Conservation (phyloP, 129 eudicot genomes). For the Saussurea involucrata region DNA sequence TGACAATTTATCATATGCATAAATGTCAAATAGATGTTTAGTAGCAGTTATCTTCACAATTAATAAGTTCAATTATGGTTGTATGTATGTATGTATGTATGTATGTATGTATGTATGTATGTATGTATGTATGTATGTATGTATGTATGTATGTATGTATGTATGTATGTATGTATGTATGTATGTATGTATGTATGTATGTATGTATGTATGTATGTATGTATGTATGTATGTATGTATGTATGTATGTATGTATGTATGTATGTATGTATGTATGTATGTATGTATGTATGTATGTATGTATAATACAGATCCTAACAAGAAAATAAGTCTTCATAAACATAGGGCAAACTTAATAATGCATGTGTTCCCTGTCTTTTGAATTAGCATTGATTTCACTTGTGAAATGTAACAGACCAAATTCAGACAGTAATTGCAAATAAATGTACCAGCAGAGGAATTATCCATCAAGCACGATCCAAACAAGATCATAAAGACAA, state of each 20-base stretch:
- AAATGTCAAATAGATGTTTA: not conserved
- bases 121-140: too few species aligned
- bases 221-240: too few species aligned
- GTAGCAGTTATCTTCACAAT: not conserved
- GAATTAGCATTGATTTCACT: constrained; percentile 9
- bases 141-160: too few species aligned
- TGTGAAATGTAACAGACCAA: constrained; percentile 12
- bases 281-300: too few species aligned
- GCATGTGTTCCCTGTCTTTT: not conserved
- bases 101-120: too few species aligned
- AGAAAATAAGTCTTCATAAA: not conserved
- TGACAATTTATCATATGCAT: constrained; percentile 5
- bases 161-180: too few species aligned
- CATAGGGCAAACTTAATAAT: constrained; percentile 4
- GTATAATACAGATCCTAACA: not conserved
- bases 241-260: too few species aligned
- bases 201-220: too few species aligned
- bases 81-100: not conserved
- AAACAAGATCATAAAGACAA: constrained; percentile 8
- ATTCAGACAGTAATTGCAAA: constrained; percentile 11
- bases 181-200: too few species aligned
- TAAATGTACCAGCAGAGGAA: not conserved
- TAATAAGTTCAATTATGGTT: not conserved
- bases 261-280: too few species aligned
- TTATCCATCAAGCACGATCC: not conserved